A percentile compares a stretch with the other conserved stretches of the same genome.
These are phyloP conservation scores for Amorphotheca resinae DNA, from an alignment of 495 filamentous ascomycete species.

Conservation along the genomic window DNA sequence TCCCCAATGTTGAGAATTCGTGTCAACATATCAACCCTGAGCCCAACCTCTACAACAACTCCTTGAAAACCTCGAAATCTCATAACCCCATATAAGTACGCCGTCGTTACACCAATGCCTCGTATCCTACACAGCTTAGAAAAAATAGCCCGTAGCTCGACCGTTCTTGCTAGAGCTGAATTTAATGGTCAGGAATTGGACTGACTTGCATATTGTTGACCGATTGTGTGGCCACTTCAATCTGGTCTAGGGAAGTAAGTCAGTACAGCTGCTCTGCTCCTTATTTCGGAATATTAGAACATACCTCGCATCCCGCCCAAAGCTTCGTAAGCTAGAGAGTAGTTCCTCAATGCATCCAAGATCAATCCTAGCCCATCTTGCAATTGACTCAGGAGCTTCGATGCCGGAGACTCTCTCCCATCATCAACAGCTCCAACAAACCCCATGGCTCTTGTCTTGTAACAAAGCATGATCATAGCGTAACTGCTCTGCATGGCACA, in stretches of 20 bases:
- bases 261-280: not conserved
- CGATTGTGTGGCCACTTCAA: not conserved
- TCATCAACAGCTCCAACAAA: slow-evolving; percentile 28
- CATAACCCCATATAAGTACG: too few relatives aligned
- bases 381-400: slow-evolving; percentile 37
- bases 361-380: slow-evolving; percentile 40
- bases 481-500: slow-evolving; percentile 54
- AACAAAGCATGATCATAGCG: slow-evolving; percentile 41
- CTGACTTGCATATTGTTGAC: not conserved
- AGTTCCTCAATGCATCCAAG: slow-evolving; percentile 39
- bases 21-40: too few relatives aligned
- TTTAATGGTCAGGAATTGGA: not conserved
- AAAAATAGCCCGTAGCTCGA: too few relatives aligned
- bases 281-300: slow-evolving; percentile 5
- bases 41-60: too few relatives aligned
- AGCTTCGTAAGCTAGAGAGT: slow-evolving; percentile 46
- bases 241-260: not conserved
- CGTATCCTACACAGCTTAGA: too few relatives aligned
- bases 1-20: too few relatives aligned
- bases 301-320: slow-evolving; percentile 50
- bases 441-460: slow-evolving; percentile 29
- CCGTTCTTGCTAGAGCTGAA: too few relatives aligned
- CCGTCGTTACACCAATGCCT: too few relatives aligned
- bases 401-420: slow-evolving; percentile 27
- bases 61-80: too few relatives aligned